Base-by-base conservation (phyloP, 176 grass and related monocot species). In the Tuctoria greenei region DNA sequence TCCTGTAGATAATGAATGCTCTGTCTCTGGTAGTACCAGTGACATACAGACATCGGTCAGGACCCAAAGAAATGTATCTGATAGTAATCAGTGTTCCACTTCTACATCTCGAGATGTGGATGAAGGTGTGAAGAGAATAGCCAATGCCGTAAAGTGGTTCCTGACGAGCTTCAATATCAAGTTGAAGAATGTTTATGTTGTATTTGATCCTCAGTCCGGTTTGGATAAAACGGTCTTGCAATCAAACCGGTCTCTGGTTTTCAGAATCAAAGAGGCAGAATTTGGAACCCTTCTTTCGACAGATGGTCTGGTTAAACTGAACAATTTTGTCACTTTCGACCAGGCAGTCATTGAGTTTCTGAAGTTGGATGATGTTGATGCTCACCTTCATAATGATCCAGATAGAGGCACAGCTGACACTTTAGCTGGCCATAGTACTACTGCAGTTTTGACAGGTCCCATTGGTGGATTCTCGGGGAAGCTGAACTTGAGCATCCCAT, bases 51-150 rank as follows among this genome's bases (percentile, higher is more conserved):
- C 84, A 83, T 43, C 37, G 4, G 76, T 57, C 41, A 75, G 86
- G 65, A 64, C 51, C 36, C 79, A 79, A 61, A 91, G 64, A 75
- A 86, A 65, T 14, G 70, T 67, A 44, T 80, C 38, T 8, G 56
- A 79, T 64, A 63, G 74, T 27, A 86, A 88, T 23, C 76, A 86
- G 64, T 79, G 84, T 81, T 78, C 79, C 66, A 91, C 60, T 56
- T 75, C 80, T 79, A 74, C 69, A 66, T 89, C 91, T 69, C 81
- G 74, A 85, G 89, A 92, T 82, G 91, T 99, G 24, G 89, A 99
- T 77, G 91, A 95, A 80, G 95, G 95, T 17, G 95, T 99, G 34
- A 95, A 99, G 77, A 92, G 71, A 79, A 99, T 99, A 77, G 95
- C 95, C 66, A 88, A 80, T 73, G 86, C 83, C 20, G 95, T 99